Evolutionary conservation across 148 eudicot species (phyloP).

Genomic region (Beta vulgaris): DNA sequence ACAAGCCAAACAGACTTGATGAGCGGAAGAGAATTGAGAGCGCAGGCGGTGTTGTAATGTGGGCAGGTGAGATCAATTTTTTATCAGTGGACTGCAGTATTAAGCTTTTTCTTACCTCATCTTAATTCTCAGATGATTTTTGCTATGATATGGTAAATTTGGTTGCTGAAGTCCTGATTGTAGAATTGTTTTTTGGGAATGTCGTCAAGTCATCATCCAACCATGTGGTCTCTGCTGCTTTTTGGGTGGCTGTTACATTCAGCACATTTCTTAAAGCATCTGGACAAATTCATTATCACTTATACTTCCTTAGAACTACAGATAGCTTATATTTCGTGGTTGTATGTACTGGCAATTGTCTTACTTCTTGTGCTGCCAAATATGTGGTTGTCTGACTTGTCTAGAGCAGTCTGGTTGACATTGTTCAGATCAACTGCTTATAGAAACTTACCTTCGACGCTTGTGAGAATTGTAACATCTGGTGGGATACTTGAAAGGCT

Average conservation of each 20-base stretch:
- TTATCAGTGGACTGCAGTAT: background rate
- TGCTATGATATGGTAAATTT: too few species aligned
- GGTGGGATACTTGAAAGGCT: background rate
- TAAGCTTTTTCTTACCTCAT: background rate
- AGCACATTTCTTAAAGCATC: conserved; percentile 11
- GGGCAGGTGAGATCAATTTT: conserved; percentile 70
- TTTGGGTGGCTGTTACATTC: background rate
- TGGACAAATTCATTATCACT: background rate
- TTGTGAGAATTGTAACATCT: background rate
- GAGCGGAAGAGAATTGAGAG: conserved; percentile 92
- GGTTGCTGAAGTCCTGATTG: too few species aligned
- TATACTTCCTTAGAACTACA: background rate
- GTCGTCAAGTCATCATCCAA: background rate
- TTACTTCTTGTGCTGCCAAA: background rate
- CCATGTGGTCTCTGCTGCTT: background rate
- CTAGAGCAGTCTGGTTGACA: background rate
- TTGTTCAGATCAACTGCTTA: too few species aligned
- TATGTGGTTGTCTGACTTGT: background rate
- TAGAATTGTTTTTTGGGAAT: background rate
- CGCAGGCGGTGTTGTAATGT: conserved; percentile 97
- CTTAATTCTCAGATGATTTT: background rate
- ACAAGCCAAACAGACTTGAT: conserved; percentile 91
- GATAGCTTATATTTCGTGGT: background rate
- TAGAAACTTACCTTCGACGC: too few species aligned
- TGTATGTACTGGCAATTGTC: background rate